A percentile compares a stretch with the other conserved stretches of the same genome.
Evolutionary conservation across 768 basidiomycete genomes (phyloP).

Genomic region (Panaeolus papilionaceus): DNA sequence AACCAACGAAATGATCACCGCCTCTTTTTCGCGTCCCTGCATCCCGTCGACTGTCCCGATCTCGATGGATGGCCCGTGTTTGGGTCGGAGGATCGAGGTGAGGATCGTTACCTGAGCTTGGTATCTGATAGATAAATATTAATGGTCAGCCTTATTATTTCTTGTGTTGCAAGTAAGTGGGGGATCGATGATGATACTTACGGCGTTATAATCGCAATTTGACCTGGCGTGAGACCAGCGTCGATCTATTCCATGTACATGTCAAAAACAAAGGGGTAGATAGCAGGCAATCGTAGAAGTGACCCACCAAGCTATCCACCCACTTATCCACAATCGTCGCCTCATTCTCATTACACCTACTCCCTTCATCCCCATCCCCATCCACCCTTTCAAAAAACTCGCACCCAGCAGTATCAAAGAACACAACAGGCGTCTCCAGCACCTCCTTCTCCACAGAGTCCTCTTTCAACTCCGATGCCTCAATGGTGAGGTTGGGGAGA

Average conservation of each 20-base stretch:
- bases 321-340: slow-evolving; percentile 84
- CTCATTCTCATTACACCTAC: slow-evolving; percentile 94
- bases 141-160: not conserved
- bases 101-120: slow-evolving; percentile 93
- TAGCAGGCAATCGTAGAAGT: not conserved
- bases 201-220: slow-evolving; percentile 92
- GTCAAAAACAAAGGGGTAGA: not conserved
- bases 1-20: slow-evolving; percentile 90
- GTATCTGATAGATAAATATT: slow-evolving; percentile 55
- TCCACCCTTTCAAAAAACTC: slow-evolving; percentile 90
- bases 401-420: slow-evolving; percentile 94
- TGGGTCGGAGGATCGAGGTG: slow-evolving; percentile 74
- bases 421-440: slow-evolving; percentile 81
- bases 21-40: slow-evolving; percentile 97
- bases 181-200: slow-evolving; percentile 38
- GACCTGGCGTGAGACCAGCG: slow-evolving; percentile 64
- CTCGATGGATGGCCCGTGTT: slow-evolving; percentile 74
- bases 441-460: slow-evolving; percentile 57
- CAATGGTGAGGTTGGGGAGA: slow-evolving; percentile 57
- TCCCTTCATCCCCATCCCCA: slow-evolving; percentile 86
- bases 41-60: slow-evolving; percentile 97
- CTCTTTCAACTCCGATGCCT: slow-evolving; percentile 59
- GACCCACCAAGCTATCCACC: slow-evolving; percentile 75
- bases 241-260: slow-evolving; percentile 47
- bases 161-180: not conserved